Evolutionary conservation across 192 early-diverging fungal genomes (phyloP).

Genomic region (Lunasporangiospora selenospora): DNA sequence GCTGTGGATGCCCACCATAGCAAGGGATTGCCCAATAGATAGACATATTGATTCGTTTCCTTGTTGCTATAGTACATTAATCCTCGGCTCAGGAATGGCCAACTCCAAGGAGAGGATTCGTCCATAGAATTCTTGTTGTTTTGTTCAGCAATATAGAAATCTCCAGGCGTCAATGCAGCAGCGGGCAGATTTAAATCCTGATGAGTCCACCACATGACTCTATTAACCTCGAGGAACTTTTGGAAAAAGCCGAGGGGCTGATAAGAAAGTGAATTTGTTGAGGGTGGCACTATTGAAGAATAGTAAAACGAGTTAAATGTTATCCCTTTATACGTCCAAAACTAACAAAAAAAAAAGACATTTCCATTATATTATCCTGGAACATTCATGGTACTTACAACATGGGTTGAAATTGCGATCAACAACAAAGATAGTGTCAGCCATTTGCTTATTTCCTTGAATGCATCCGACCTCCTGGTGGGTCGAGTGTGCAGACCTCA

Average conservation of each 20-base stretch:
- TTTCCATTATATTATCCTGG: too few relatives aligned
- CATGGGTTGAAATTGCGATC: constrained; percentile 9
- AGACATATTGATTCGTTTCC: constrained; percentile 73
- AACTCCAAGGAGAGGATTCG: constrained; percentile 84
- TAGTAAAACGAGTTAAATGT: background rate
- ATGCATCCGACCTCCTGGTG: constrained; percentile 30
- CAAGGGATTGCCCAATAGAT: constrained; percentile 89
- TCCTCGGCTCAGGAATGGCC: constrained; percentile 87
- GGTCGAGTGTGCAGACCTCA: constrained; percentile 2
- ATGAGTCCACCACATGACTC: constrained; percentile 87
- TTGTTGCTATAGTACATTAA: constrained; percentile 81
- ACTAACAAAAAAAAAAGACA: background rate
- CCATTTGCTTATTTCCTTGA: constrained; percentile 3
- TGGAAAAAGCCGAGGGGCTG: constrained; percentile 70
- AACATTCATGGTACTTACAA: constrained; percentile 6
- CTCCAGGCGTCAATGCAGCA: constrained; percentile 60
- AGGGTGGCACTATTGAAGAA: constrained; percentile 52
- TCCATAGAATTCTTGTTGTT: constrained; percentile 66
- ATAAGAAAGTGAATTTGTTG: constrained; percentile 59
- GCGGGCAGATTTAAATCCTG: constrained; percentile 84
- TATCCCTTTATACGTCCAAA: too few relatives aligned
- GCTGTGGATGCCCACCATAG: constrained; percentile 78
- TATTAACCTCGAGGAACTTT: constrained; percentile 88
- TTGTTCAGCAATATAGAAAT: constrained; percentile 21
- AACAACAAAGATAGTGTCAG: constrained; percentile 11